Evolutionary conservation across 495 filamentous ascomycete species (phyloP), one percentile per base, ranked within the genome.

Genomic region (Margaritispora aquatica): DNA sequence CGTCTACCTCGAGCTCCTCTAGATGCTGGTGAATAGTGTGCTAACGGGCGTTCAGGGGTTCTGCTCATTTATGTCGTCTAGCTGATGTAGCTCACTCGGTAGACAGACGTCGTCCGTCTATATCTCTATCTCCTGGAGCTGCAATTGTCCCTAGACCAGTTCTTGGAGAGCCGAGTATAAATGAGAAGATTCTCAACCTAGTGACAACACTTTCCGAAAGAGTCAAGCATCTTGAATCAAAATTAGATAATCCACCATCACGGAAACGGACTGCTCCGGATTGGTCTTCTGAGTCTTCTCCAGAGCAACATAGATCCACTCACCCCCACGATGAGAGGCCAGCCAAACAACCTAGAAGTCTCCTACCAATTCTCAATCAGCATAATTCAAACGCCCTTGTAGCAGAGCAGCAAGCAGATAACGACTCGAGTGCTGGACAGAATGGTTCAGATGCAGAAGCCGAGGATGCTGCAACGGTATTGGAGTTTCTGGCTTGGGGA

Each of bases 401-500:
- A 19, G 11, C 24, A 29, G 24, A 52, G 17, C 5, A 15, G 13
- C 10, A 29, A 26, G 24, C 23, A 2, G 50, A 52, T 21, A 29
- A 52, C 4, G 52, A 54, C 10, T 36, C 52, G n/a, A 55, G 49
- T 41, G 26, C 46, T 22, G 51, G 48, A 4, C 34, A 55, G 11
- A 58, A 60, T 20, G 51, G 27, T 4, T 54, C 58, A 7, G 63
- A 65, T 49, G 48, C 63, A 2, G 73, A 71, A 46, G 64, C 70
- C 21, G 70, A 72, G 61, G 73, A 76, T 57, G 73, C 74, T 5
- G 74, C 74, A 3, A 73, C 74, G 9, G 70, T 76, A n/a, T 68
- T 76, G 0, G 74, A 76, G 54, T 76, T 76, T 51, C 68, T 76
- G 8, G 73, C 73, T 1, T 76, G 74, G 74, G 74, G 74, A 23